Percentiles rank a stretch among this genome's conserved stretches.
phyloP scores from a whole-genome alignment of 164 flowering plant species.

The Taxillus chinensis region DNA sequence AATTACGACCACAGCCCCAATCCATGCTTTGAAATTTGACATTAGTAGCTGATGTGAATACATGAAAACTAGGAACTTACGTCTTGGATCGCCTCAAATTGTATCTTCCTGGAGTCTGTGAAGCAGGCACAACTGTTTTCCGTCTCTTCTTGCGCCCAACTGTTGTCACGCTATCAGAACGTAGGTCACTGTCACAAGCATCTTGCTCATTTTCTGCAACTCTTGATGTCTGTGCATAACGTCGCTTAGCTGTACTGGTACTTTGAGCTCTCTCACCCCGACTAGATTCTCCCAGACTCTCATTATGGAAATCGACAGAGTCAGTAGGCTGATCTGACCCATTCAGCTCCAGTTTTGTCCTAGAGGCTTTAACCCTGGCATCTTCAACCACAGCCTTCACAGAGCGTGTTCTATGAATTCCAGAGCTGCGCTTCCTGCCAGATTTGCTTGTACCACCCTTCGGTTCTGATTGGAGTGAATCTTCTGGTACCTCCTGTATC shows the following conservation, averaged over 20 bases:
- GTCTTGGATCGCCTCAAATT: conserved; percentile 61
- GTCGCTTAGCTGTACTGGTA: conserved; percentile 37
- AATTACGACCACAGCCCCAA: not conserved
- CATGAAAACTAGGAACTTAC: conserved; percentile 31
- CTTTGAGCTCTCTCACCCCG: conserved; percentile 15
- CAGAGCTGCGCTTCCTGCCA: conserved; percentile 26
- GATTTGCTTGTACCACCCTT: conserved; percentile 23
- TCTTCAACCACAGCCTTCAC: conserved; percentile 62
- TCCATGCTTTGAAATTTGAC: not conserved
- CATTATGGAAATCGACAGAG: conserved; percentile 23
- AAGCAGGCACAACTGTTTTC: conserved; percentile 33
- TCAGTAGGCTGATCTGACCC: conserved; percentile 19
- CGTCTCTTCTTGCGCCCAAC: conserved; percentile 62
- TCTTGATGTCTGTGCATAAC: conserved; percentile 26
- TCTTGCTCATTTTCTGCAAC: conserved; percentile 44
- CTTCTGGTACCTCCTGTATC: conserved; percentile 32
- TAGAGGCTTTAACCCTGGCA: conserved; percentile 34
- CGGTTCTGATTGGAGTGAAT: conserved; percentile 36
- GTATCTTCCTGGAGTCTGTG: conserved; percentile 62
- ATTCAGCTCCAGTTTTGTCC: conserved; percentile 17
- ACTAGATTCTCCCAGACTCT: conserved; percentile 25
- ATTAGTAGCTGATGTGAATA: not conserved
- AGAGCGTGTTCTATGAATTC: conserved; percentile 37
- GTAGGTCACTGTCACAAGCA: conserved; percentile 50
- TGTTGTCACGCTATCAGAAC: conserved; percentile 49